A percentile compares a stretch with the other conserved stretches of the same genome.
Evolutionary conservation across 176 grass and related monocot genomes (phyloP).

Genomic region (Eleusine indica): DNA sequence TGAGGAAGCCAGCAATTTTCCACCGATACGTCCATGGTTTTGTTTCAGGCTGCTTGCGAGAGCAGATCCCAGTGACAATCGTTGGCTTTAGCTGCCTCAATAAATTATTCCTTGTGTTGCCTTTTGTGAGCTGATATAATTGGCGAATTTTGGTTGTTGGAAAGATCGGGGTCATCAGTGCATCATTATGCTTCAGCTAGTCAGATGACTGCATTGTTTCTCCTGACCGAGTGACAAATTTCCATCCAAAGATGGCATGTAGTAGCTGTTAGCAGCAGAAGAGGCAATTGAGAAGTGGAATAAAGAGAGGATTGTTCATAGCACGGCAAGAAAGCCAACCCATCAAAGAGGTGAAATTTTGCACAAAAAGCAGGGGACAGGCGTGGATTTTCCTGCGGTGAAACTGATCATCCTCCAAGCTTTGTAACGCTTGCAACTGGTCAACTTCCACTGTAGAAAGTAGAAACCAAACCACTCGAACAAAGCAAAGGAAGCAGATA

Average conservation of each 20-base stretch:
- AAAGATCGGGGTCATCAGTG: conserved; percentile 23
- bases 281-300: not conserved
- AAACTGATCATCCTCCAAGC: conserved; percentile 16
- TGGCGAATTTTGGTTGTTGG: conserved; percentile 29
- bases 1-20: too few species aligned
- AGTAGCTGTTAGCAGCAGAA: not conserved
- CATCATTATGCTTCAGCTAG: conserved; percentile 27
- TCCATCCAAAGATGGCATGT: not conserved
- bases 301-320: not conserved
- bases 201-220: not conserved
- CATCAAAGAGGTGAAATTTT: not conserved
- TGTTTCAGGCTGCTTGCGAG: conserved; percentile 1
- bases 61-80: conserved; percentile 15
- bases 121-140: conserved; percentile 11
- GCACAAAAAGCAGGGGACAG: conserved; percentile 15
- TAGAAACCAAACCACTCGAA: not conserved
- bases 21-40: not conserved
- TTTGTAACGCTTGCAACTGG: not conserved
- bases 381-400: conserved; percentile 14
- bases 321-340: not conserved
- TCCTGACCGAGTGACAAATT: not conserved
- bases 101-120: not conserved
- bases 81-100: not conserved
- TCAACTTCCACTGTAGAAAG: not conserved
- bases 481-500: conserved; percentile 29